Evolutionary conservation across 2,329 filamentous ascomycete species (phyloP).

Genomic region (Massarina eburnea): DNA sequence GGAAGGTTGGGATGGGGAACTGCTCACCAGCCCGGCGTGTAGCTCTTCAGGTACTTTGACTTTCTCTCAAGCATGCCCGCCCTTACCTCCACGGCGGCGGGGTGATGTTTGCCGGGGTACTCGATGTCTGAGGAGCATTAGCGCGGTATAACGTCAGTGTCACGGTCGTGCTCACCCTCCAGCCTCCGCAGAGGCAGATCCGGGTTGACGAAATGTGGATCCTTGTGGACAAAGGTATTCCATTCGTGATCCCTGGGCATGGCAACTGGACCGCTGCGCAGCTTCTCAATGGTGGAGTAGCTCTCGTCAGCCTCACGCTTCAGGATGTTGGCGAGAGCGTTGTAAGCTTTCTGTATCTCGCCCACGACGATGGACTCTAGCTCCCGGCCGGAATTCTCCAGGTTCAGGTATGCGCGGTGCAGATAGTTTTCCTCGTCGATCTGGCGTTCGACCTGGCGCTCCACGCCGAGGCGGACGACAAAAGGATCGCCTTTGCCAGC

Average conservation of each 20-base stretch:
- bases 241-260: constrained; percentile 96
- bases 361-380: constrained; percentile 95
- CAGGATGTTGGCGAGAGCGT: constrained; percentile 85
- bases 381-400: constrained; percentile 91
- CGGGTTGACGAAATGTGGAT: constrained; percentile 86
- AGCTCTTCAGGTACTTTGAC: constrained; percentile 98
- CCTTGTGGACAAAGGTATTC: constrained; percentile 76
- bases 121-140: constrained; percentile 73
- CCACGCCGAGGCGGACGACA: constrained; percentile 79
- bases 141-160: no score
- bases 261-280: constrained; percentile 81
- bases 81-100: constrained; percentile 79
- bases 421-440: constrained; percentile 97
- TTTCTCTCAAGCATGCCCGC: constrained; percentile 93
- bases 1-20: neutral
- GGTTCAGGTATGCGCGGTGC: constrained; percentile 88
- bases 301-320: constrained; percentile 87
- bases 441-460: constrained; percentile 87
- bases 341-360: constrained; percentile 97
- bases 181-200: constrained; percentile 74
- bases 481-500: constrained; percentile 92
- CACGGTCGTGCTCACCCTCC: constrained; percentile 44
- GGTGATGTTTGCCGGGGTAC: constrained; percentile 88
- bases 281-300: constrained; percentile 74
- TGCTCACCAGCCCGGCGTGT: constrained; percentile 87